A percentile compares a stretch with the other conserved stretches of the same genome.
These are phyloP conservation scores for Coffea eugenioides DNA, from an alignment of 257 asterid genomes.

Conservation along the genomic window DNA sequence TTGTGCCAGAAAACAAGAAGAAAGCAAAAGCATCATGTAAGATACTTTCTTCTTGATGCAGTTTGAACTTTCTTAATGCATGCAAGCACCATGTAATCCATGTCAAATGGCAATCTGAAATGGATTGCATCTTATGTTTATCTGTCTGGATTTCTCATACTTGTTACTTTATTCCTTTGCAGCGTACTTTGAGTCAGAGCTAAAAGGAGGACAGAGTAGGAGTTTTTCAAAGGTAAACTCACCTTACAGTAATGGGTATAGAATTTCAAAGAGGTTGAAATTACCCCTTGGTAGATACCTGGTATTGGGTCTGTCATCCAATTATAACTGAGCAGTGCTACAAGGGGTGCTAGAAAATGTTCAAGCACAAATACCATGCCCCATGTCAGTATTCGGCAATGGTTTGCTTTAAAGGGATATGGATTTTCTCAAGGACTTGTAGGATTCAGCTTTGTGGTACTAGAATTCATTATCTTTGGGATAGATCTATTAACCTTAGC, in stretches of 20 bases:
- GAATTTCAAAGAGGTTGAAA: background rate
- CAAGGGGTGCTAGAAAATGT: background rate
- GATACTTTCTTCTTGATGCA: constrained; percentile 6
- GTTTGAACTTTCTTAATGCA: constrained; percentile 1
- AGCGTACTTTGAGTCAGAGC: constrained; percentile 74
- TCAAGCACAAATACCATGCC: background rate
- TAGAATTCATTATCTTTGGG: background rate
- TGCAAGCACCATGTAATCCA: background rate
- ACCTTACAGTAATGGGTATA: background rate
- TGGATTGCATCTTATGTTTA: background rate
- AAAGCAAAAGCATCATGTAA: constrained; percentile 74
- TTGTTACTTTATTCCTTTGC: constrained; percentile 33
- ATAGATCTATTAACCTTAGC: background rate
- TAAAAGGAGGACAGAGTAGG: constrained; percentile 51
- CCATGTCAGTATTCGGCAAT: background rate
- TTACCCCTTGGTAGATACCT: background rate
- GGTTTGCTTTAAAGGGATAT: background rate
- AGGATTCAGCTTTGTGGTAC: background rate
- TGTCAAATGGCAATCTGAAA: background rate
- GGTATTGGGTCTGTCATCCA: background rate
- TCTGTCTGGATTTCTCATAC: constrained; percentile 15
- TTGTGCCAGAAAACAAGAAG: constrained; percentile 58
- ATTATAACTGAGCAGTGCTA: background rate
- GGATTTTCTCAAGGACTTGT: background rate
- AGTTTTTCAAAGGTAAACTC: constrained; percentile 62